These are phyloP conservation scores for Metschnikowia bowlesiae DNA, from an alignment of 805 yeast species.

Conservation along the genomic window DNA sequence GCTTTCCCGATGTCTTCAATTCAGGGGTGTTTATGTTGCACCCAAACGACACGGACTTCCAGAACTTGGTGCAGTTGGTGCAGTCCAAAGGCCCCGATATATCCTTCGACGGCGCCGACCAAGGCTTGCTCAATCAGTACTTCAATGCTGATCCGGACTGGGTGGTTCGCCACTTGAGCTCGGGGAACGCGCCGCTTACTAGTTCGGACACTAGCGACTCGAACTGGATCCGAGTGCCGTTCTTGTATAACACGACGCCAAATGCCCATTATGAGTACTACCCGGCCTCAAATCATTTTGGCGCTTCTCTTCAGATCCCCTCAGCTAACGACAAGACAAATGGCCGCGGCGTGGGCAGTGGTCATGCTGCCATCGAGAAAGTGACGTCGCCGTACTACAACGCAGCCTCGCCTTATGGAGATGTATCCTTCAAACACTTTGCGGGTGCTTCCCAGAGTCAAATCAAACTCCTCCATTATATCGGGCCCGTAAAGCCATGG, in stretches of 20 bases:
- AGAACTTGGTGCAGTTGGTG: conserved; percentile 29
- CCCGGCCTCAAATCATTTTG: conserved; percentile 62
- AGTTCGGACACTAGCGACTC: conserved; percentile 8
- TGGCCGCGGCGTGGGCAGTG: not conserved
- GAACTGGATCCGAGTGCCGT: conserved; percentile 72
- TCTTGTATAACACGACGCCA: conserved; percentile 77
- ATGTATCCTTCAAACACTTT: conserved; percentile 8
- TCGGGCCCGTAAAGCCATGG: conserved; percentile 65
- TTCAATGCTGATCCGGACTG: conserved; percentile 47
- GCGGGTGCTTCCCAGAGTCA: conserved; percentile 13
- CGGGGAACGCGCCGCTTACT: conserved; percentile 1
- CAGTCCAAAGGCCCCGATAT: conserved; percentile 15
- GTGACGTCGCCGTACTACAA: not conserved
- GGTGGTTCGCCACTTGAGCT: conserved; percentile 21
- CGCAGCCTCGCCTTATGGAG: conserved; percentile 4
- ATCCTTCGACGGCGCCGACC: conserved; percentile 87
- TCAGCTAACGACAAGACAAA: not conserved
- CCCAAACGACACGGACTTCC: conserved; percentile 13
- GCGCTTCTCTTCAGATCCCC: not conserved
- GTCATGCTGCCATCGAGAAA: not conserved
- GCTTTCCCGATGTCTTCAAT: conserved; percentile 20
- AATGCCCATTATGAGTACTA: conserved; percentile 59
- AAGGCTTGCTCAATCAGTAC: conserved; percentile 78
- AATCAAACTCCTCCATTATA: conserved; percentile 59
- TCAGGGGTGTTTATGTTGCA: conserved; percentile 18